Evolutionary conservation across 2,329 filamentous ascomycete species (phyloP).

Genomic region (Claviceps fusiformis): DNA sequence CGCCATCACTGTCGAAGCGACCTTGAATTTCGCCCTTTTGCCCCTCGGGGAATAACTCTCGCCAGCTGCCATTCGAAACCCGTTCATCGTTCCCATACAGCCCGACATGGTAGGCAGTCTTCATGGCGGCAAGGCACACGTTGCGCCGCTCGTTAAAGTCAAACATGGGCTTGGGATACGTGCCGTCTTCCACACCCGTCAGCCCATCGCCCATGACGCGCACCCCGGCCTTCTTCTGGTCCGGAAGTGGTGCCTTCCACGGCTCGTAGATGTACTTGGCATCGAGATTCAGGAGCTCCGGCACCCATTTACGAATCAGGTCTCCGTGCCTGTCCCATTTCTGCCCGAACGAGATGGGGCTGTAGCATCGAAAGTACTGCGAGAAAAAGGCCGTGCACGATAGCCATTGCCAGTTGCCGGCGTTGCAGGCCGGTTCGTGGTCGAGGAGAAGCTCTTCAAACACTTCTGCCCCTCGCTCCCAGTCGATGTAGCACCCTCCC

Average conservation of each 20-base stretch:
- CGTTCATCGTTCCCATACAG: slow-evolving; percentile 49
- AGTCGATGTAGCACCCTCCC: slow-evolving; percentile 64
- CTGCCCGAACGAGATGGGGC: slow-evolving; percentile 56
- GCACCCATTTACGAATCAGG: slow-evolving; percentile 52
- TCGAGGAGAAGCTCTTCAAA: slow-evolving; percentile 67
- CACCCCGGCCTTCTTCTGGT: slow-evolving; percentile 57
- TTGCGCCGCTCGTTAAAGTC: slow-evolving; percentile 52
- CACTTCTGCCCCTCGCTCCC: slow-evolving; percentile 66
- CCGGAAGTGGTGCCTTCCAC: slow-evolving; percentile 55
- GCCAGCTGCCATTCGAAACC: slow-evolving; percentile 48
- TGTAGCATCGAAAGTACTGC: slow-evolving; percentile 59
- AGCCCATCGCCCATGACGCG: slow-evolving; percentile 42
- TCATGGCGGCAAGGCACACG: slow-evolving; percentile 54
- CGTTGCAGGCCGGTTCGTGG: slow-evolving; percentile 61
- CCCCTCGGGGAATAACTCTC: slow-evolving; percentile 27
- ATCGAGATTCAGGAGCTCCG: slow-evolving; percentile 48
- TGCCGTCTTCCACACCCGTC: slow-evolving; percentile 25
- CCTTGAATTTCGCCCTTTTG: slow-evolving; percentile 27
- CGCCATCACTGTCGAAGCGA: slow-evolving; percentile 19
- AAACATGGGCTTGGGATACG: slow-evolving; percentile 67
- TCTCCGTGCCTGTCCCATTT: slow-evolving; percentile 61
- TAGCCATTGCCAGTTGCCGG: slow-evolving; percentile 69
- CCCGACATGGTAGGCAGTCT: slow-evolving; percentile 52
- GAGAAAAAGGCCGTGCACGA: slow-evolving; percentile 62
- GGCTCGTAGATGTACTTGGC: slow-evolving; percentile 69